A percentile compares a stretch with the other conserved stretches of the same genome.
These are phyloP conservation scores for Talaromyces verruculosus DNA, from an alignment of 2,329 filamentous ascomycete genomes.

Conservation along the genomic window DNA sequence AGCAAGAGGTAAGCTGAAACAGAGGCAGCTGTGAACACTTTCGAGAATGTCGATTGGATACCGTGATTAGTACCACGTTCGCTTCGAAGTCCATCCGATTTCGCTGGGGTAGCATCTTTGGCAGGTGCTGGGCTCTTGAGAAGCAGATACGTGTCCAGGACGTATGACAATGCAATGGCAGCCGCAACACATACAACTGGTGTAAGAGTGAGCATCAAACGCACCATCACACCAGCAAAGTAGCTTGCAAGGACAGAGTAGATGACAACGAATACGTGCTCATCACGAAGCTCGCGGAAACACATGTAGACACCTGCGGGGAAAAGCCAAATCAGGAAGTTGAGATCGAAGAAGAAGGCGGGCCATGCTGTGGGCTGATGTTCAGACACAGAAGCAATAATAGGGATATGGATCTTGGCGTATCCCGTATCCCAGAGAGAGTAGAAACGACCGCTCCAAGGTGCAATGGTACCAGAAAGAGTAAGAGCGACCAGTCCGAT, in stretches of 20 bases:
- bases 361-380: constrained; percentile 99
- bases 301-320: constrained; percentile 97
- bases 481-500: constrained; percentile 78
- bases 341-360: constrained; percentile 98
- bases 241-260: constrained; percentile 97
- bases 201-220: constrained; percentile 95
- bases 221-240: constrained; percentile 99
- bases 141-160: constrained; percentile 82
- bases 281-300: constrained; percentile 89
- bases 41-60: constrained; percentile 78
- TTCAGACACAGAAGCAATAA: constrained; percentile 99
- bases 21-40: constrained; percentile 70
- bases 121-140: constrained; percentile 55
- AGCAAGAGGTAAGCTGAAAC: constrained; percentile 80
- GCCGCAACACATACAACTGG: constrained; percentile 94
- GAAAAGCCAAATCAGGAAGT: constrained; percentile 98
- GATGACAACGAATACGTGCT: constrained; percentile 97
- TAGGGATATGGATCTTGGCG: constrained; percentile 98
- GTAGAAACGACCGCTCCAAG: constrained; percentile 98
- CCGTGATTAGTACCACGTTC: constrained; percentile 73
- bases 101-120: constrained; percentile 49
- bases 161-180: constrained; percentile 80
- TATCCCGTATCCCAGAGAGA: constrained; percentile 98
- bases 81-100: constrained; percentile 60
- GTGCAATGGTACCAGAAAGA: constrained; percentile 85